Base-by-base conservation (phyloP, 495 filamentous ascomycete genomes). In the Lepidopterella palustris region DNA sequence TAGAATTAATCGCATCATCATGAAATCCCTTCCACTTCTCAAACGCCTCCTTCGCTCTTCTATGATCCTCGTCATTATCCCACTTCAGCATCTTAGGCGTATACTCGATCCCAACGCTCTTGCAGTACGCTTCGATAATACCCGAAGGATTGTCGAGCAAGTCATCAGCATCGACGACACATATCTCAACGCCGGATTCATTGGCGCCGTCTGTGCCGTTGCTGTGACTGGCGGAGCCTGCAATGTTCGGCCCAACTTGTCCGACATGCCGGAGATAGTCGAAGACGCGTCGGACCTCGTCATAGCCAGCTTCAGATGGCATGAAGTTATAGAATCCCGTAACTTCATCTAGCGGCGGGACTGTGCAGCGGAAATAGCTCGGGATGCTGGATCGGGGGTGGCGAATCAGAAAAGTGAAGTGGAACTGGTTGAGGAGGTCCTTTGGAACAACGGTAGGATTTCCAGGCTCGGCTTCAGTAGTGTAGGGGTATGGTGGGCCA, bases 11-110 rank as follows among this genome's bases (percentile, higher is more conserved):
- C 18, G 89, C 93, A 77, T 97, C 92, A 53, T 97, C 87, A 68
- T 97, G 93, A 71, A 96, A 98, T 0, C 92, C 93, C 56, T 83
- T 84, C 93, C 93, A 98, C 76, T 98, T 98, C 75, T 89, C 88
- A 75, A 98, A 98, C 20, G 80, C 80, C 55, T 80, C 79, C 54
- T 75, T 76, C 0, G 88, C 91, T 53, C 74, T 67, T 51, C 73
- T 54, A 58, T 92, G 83, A 45, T 85, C 83, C 52, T 83, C 83
- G 61, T 84, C 83, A 28, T 81, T 83, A 40, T 87, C 85, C 93
- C 93, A 98, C 23, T 73, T 74, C 56, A 98, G 78, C 91, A 97
- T 93, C 0, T 78, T 73, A 2, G 80, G 79, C 27, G 69, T 67
- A 71, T 86, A 98, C 15, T 84, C 77, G 25, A 97, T 70, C 1